phyloP scores from a whole-genome alignment of 139 green algal genomes.

The Chlorella sp. region DNA sequence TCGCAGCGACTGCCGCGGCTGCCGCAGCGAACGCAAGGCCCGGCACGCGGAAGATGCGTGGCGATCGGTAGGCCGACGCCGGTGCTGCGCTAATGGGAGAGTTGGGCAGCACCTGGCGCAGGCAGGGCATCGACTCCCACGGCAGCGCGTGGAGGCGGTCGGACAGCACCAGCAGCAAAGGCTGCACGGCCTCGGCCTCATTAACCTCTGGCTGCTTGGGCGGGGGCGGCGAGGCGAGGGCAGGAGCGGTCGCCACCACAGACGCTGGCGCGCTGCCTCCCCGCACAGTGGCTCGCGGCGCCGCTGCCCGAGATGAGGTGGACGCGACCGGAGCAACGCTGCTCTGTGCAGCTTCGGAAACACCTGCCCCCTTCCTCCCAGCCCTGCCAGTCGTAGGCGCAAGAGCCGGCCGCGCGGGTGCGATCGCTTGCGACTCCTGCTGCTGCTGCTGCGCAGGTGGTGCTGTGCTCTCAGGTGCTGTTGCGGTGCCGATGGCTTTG shows the following conservation, averaged over 20 bases:
- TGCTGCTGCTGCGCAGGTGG: background rate
- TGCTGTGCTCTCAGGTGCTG: background rate
- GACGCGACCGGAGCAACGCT: too few relatives aligned
- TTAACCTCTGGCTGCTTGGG: too few relatives aligned
- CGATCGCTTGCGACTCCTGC: slow-evolving; percentile 3
- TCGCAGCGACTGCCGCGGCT: background rate
- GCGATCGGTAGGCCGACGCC: slow-evolving; percentile 46
- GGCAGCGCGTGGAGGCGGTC: slow-evolving; percentile 56
- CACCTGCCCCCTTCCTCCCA: too few relatives aligned
- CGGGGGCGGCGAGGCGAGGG: background rate
- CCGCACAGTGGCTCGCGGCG: background rate
- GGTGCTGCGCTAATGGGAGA: too few relatives aligned
- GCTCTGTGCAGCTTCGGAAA: too few relatives aligned
- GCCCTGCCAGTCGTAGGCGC: background rate
- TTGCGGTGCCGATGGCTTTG: background rate
- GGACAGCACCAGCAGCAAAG: slow-evolving; percentile 59
- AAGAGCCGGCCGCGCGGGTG: background rate
- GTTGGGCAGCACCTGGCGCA: slow-evolving; percentile 15
- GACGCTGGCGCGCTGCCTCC: background rate
- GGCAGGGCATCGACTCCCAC: slow-evolving; percentile 61
- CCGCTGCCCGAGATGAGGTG: too few relatives aligned
- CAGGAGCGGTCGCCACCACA: background rate
- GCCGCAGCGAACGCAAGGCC: background rate
- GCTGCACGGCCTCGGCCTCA: too few relatives aligned
- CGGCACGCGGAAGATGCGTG: slow-evolving; percentile 10